phyloP scores from a whole-genome alignment of 2,329 filamentous ascomycete genomes.

The Nannizziopsis arthrosporioides region DNA sequence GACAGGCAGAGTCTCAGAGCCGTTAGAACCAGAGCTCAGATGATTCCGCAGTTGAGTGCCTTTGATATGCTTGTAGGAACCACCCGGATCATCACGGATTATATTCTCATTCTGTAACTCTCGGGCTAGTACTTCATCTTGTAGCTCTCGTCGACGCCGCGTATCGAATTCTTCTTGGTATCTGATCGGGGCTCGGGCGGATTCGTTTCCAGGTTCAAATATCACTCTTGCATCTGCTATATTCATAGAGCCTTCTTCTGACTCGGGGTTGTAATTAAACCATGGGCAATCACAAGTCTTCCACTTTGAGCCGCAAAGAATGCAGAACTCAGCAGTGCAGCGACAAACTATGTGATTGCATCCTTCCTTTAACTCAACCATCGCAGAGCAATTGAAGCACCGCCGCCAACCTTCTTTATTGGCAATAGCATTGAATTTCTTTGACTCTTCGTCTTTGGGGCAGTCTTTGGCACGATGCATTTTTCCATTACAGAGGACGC shows the following conservation, averaged over 20 bases:
- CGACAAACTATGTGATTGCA: conserved; percentile 83
- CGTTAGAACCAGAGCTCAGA: no score
- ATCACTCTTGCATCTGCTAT: conserved; percentile 27
- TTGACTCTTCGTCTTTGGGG: conserved; percentile 41
- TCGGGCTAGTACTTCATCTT: conserved; percentile 42
- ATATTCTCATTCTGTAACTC: conserved; percentile 38
- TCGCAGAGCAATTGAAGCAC: conserved; percentile 64
- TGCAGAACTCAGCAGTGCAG: conserved; percentile 76
- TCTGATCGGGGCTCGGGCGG: conserved; percentile 18
- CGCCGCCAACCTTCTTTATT: conserved; percentile 64
- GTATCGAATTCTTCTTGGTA: conserved; percentile 41
- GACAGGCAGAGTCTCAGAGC: no score
- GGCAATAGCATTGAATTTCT: conserved; percentile 47
- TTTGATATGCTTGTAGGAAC: background rate
- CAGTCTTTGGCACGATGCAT: conserved; percentile 62
- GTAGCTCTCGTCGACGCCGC: conserved; percentile 39
- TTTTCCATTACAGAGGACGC: conserved; percentile 58
- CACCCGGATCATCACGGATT: background rate
- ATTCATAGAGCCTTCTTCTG: conserved; percentile 40
- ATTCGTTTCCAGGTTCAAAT: conserved; percentile 12
- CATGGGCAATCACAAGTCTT: conserved; percentile 72
- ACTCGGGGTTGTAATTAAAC: conserved; percentile 54
- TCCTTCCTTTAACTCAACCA: conserved; percentile 70
- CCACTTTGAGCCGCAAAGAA: conserved; percentile 72
- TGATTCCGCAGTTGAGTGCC: no score